phyloP scores from a whole-genome alignment of 1,284 basidiomycete species.

The Lentinus polychrous region DNA sequence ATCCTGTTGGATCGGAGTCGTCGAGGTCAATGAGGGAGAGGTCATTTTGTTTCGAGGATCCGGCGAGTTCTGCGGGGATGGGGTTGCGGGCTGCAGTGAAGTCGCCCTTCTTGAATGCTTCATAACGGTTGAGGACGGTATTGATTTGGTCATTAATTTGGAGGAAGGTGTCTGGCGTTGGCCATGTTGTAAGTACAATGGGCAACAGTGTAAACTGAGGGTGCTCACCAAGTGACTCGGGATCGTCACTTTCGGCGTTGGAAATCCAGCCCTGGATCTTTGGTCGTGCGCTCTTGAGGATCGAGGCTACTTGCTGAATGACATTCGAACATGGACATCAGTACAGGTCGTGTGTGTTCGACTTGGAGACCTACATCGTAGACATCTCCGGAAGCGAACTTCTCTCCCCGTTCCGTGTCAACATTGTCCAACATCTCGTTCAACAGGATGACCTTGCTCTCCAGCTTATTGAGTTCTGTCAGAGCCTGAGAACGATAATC shows the following conservation, averaged over 20 bases:
- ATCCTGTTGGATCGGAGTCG: constrained; percentile 31
- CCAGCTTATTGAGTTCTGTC: constrained; percentile 90
- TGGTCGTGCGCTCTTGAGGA: constrained; percentile 81
- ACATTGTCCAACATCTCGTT: constrained; percentile 98
- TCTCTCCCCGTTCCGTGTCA: constrained; percentile 61
- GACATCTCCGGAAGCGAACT: constrained; percentile 82
- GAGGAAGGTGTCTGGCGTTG: constrained; percentile 72
- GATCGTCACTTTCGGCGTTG: constrained; percentile 81
- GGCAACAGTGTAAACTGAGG: not conserved
- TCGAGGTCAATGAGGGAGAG: constrained; percentile 71
- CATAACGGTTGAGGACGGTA: constrained; percentile 83
- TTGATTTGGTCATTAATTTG: constrained; percentile 99
- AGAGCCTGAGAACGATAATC: constrained; percentile 90
- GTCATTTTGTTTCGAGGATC: constrained; percentile 22
- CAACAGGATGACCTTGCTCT: constrained; percentile 88
- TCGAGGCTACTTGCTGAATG: constrained; percentile 79
- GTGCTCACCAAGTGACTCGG: constrained; percentile 76
- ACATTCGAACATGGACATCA: constrained; percentile 1
- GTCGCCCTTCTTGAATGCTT: constrained; percentile 89
- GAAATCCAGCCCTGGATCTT: constrained; percentile 98
- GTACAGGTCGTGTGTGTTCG: constrained; percentile 2
- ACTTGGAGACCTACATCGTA: constrained; percentile 66
- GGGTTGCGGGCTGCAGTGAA: constrained; percentile 61
- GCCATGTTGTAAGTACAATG: not conserved
- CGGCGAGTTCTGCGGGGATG: constrained; percentile 47